Conservation (phyloP, 352 stramenopile species). For the Globisporangium rhizosaccharum region DNA sequence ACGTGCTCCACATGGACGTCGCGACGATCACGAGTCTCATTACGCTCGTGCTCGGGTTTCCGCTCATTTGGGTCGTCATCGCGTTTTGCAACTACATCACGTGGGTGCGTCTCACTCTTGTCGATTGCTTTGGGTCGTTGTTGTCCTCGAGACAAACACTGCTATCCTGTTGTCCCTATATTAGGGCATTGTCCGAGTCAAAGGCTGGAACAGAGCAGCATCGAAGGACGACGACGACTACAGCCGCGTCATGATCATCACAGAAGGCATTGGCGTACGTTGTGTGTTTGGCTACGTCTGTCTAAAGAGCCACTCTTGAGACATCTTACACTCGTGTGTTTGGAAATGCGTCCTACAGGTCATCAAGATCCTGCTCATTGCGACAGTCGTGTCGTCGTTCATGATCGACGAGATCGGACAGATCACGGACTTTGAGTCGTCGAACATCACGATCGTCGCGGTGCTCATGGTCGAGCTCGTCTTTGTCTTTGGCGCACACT, state of each 20-base stretch:
- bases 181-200: slow-evolving; percentile 68
- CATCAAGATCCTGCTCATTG: slow-evolving; percentile 81
- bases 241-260: slow-evolving; percentile 84
- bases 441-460: slow-evolving; percentile 69
- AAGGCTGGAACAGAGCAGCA: slow-evolving; percentile 71
- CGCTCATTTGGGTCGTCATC: slow-evolving; percentile 80
- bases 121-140: neutral
- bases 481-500: slow-evolving; percentile 71
- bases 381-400: slow-evolving; percentile 75
- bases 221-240: slow-evolving; percentile 80
- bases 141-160: neutral
- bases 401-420: slow-evolving; percentile 78
- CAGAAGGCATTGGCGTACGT: slow-evolving; percentile 67
- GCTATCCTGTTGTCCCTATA: slow-evolving; percentile 4
- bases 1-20: slow-evolving; percentile 34
- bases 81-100: slow-evolving; percentile 79
- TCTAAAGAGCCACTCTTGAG: neutral
- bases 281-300: no score
- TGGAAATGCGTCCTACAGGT: slow-evolving; percentile 22
- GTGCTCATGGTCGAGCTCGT: slow-evolving; percentile 80
- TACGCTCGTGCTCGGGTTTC: slow-evolving; percentile 56
- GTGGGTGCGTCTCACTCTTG: slow-evolving; percentile 32
- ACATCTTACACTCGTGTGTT: neutral
- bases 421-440: slow-evolving; percentile 78
- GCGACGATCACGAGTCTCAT: slow-evolving; percentile 46